Percentiles rank a stretch among this genome's conserved stretches.
Evolutionary conservation across 2,329 filamentous ascomycete species (phyloP).

Genomic region (Pyrenophora teres): DNA sequence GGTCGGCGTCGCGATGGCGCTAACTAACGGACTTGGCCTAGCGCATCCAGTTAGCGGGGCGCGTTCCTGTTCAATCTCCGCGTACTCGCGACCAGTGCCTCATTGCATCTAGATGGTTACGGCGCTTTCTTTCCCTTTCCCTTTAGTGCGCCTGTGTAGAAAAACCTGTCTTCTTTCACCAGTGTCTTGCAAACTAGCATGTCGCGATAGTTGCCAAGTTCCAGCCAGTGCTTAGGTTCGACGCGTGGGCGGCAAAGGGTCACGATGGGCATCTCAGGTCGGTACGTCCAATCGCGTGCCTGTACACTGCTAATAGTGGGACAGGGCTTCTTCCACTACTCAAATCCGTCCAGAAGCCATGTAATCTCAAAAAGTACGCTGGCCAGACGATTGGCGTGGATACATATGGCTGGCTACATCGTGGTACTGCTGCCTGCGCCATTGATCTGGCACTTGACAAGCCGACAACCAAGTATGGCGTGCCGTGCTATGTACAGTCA

Average conservation of each 20-base stretch:
- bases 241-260: conserved; percentile 35
- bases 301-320: conserved; percentile 21
- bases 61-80: conserved; percentile 21
- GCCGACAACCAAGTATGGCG: conserved; percentile 78
- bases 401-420: conserved; percentile 97
- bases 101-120: conserved; percentile 20
- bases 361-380: conserved; percentile 80
- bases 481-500: background rate
- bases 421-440: conserved; percentile 87
- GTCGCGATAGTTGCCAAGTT: conserved; percentile 21
- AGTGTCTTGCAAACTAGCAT: conserved; percentile 15
- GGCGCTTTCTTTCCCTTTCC: conserved; percentile 4
- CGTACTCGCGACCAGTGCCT: conserved; percentile 26
- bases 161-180: conserved; percentile 3
- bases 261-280: conserved; percentile 50
- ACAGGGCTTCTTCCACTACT: conserved; percentile 87
- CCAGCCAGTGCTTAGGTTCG: conserved; percentile 29
- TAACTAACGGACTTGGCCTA: conserved; percentile 12
- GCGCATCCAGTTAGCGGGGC: conserved; percentile 21
- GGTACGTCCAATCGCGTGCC: conserved; percentile 26
- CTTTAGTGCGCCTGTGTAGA: conserved; percentile 3
- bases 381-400: conserved; percentile 94
- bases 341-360: conserved; percentile 93
- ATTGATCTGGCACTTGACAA: conserved; percentile 87
- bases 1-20: conserved; percentile 11